A percentile compares a stretch with the other conserved stretches of the same genome.
Conservation (phyloP, 2,329 filamentous ascomycete species). For the Pseudogymnoascus pannorum region DNA sequence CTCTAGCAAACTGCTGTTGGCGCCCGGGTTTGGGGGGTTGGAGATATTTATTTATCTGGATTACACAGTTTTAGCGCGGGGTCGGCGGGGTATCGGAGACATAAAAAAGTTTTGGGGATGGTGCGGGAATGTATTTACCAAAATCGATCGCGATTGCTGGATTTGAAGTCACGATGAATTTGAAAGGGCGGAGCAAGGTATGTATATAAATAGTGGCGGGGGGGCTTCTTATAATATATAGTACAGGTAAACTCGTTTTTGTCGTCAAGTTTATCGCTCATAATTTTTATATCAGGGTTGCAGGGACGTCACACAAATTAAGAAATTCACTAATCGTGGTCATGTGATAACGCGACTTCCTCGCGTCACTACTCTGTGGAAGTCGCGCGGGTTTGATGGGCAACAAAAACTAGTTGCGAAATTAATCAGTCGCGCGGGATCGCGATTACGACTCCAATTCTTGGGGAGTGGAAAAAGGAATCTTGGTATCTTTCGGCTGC, state of each 20-base stretch:
- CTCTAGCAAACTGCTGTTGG: background rate
- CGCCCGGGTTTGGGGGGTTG: background rate
- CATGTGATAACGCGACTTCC: background rate
- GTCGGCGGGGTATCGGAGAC: background rate
- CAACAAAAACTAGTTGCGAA: background rate
- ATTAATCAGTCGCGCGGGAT: background rate
- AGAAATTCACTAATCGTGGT: background rate
- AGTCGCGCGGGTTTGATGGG: background rate
- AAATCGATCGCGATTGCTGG: background rate
- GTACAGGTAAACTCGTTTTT: background rate
- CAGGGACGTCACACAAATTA: slow-evolving; percentile 2
- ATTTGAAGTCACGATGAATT: background rate
- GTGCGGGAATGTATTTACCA: background rate
- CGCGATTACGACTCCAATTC: background rate
- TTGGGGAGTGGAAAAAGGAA: background rate
- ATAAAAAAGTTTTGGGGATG: background rate
- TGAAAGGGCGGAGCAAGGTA: background rate
- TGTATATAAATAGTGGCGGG: background rate
- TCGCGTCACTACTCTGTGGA: background rate
- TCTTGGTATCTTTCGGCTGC: background rate
- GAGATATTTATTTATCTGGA: background rate
- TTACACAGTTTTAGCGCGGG: background rate
- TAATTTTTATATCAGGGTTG: background rate
- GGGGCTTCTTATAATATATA: background rate
- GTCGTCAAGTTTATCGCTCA: background rate